Evolutionary conservation across 768 basidiomycete genomes (phyloP).

Genomic region (Amanita jacksonii): DNA sequence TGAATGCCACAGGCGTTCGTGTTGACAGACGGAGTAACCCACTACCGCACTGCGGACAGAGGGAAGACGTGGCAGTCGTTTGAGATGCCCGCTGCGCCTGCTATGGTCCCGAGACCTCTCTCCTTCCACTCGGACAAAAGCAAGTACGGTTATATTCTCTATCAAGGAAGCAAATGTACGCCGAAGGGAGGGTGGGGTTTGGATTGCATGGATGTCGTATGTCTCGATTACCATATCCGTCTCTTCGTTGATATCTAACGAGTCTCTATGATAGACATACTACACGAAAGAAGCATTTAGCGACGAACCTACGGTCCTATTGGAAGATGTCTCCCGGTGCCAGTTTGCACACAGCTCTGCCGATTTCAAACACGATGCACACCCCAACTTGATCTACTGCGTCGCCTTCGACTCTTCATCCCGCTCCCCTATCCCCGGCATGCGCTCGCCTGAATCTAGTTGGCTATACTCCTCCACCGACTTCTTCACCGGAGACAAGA

Average conservation of each 20-base stretch:
- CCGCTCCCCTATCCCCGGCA: conserved; percentile 33
- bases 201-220: conserved; percentile 66
- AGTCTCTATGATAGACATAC: conserved; percentile 51
- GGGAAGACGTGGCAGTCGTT: conserved; percentile 86
- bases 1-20: conserved; percentile 63
- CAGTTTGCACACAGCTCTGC: conserved; percentile 83
- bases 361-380: conserved; percentile 74
- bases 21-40: conserved; percentile 60
- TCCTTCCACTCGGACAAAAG: conserved; percentile 77
- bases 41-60: conserved; percentile 84
- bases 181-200: conserved; percentile 40
- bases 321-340: conserved; percentile 68
- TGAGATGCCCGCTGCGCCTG: conserved; percentile 50
- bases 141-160: conserved; percentile 68
- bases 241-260: conserved; percentile 8
- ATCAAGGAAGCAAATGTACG: conserved; percentile 61
- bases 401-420: conserved; percentile 63
- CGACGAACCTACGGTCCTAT: conserved; percentile 44
- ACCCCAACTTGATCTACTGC: conserved; percentile 75
- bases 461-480: conserved; percentile 79
- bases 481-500: conserved; percentile 60
- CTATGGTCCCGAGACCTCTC: conserved; percentile 53
- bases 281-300: conserved; percentile 83
- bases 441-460: conserved; percentile 45
- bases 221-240: conserved; percentile 14